These are phyloP conservation scores for Orbilia javanica DNA, from an alignment of 2,329 filamentous ascomycete genomes.

Conservation along the genomic window DNA sequence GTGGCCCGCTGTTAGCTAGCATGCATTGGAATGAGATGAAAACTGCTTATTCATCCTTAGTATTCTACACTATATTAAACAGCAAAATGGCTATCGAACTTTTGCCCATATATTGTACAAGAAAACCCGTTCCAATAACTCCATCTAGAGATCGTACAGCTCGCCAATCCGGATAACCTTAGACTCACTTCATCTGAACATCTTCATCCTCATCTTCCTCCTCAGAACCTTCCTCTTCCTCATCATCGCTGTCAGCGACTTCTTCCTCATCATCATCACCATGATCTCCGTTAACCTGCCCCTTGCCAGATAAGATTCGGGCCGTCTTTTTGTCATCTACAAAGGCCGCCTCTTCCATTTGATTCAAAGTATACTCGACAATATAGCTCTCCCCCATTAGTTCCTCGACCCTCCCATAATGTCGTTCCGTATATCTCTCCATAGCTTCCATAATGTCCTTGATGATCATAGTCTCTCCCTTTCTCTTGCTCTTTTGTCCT, in stretches of 20 bases:
- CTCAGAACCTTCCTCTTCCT: slow-evolving; percentile 17
- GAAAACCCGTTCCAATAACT: slow-evolving; percentile 35
- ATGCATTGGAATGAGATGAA: slow-evolving; percentile 27
- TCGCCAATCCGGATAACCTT: neutral
- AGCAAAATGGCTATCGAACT: slow-evolving; percentile 38
- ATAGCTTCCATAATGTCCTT: slow-evolving; percentile 90
- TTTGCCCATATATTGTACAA: slow-evolving; percentile 50
- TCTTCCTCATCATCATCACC: slow-evolving; percentile 4
- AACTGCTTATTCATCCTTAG: slow-evolving; percentile 1
- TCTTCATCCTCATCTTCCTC: slow-evolving; percentile 30
- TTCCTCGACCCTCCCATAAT: slow-evolving; percentile 90
- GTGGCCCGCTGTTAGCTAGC: slow-evolving; percentile 15
- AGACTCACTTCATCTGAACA: slow-evolving; percentile 32
- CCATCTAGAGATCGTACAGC: slow-evolving; percentile 22
- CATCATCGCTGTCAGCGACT: neutral
- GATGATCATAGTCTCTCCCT: slow-evolving; percentile 65
- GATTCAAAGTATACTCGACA: slow-evolving; percentile 80
- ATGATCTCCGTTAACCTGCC: slow-evolving; percentile 29
- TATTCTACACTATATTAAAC: slow-evolving; percentile 40
- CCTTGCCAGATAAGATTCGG: slow-evolving; percentile 24
- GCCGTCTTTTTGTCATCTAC: slow-evolving; percentile 38
- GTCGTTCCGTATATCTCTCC: slow-evolving; percentile 89
- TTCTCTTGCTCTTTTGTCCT: slow-evolving; percentile 64
- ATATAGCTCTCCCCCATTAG: slow-evolving; percentile 94
- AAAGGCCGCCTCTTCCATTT: slow-evolving; percentile 63